phyloP scores from a whole-genome alignment of 129 eudicot genomes.

The Flaveria bidentis region DNA sequence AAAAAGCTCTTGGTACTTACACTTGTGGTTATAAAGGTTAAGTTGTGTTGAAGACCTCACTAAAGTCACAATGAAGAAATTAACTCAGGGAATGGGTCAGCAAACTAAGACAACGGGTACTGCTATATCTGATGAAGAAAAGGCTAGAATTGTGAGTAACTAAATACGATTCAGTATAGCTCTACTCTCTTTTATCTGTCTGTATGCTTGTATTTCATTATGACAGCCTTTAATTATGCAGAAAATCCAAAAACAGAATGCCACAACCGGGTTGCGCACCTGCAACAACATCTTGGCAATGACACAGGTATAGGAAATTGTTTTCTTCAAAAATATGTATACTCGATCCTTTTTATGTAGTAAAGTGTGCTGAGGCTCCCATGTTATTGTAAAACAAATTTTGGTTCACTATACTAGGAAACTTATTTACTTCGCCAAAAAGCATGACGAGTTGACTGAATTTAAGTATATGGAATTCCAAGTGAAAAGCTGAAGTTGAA shows the following conservation, averaged over 20 bases:
- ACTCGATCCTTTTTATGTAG: neutral
- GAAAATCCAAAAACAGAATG: constrained; percentile 84
- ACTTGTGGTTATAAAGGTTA: constrained; percentile 50
- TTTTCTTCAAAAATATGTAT: neutral
- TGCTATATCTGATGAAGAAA: constrained; percentile 75
- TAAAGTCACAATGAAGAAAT: constrained; percentile 74
- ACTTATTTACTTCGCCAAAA: neutral
- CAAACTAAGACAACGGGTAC: constrained; percentile 64
- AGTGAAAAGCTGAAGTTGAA: constrained; percentile 7
- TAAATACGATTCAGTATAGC: constrained; percentile 38
- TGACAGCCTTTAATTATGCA: constrained; percentile 42
- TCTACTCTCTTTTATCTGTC: constrained; percentile 29
- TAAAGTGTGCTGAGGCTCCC: neutral
- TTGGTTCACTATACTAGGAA: constrained; percentile 15
- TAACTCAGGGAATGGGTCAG: constrained; percentile 87
- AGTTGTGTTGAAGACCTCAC: constrained; percentile 82
- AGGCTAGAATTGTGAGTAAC: constrained; percentile 72
- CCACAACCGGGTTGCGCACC: constrained; percentile 82
- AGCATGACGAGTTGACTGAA: constrained; percentile 8
- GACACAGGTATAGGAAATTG: constrained; percentile 57
- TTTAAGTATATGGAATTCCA: neutral
- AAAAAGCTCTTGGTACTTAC: neutral
- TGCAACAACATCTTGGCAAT: constrained; percentile 94
- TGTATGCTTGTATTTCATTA: constrained; percentile 27
- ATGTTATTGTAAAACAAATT: neutral